A percentile compares a stretch with the other conserved stretches of the same genome.
Evolutionary conservation across 1,284 basidiomycete species (phyloP).

Genomic region (Ceratobasidium sp.): DNA sequence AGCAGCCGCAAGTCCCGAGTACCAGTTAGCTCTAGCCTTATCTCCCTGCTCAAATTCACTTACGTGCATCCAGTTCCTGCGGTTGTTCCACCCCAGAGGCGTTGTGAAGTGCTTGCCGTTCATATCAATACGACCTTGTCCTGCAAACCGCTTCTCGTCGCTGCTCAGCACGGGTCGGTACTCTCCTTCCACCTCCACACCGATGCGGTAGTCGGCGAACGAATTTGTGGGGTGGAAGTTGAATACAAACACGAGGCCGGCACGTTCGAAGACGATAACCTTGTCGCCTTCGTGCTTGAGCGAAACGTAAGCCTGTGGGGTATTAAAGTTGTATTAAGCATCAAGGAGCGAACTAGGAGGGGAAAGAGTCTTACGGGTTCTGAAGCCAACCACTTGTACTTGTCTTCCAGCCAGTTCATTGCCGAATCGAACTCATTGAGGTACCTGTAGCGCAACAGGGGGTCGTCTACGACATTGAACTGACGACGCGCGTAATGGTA

Average conservation of each 20-base stretch:
- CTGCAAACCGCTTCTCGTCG: constrained; percentile 88
- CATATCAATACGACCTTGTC: constrained; percentile 80
- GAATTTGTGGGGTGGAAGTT: constrained; percentile 92
- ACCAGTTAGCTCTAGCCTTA: constrained; percentile 18
- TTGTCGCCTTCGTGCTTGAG: constrained; percentile 93
- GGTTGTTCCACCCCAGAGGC: constrained; percentile 87
- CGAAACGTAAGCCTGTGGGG: constrained; percentile 79
- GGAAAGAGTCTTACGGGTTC: constrained; percentile 64
- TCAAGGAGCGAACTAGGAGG: background rate
- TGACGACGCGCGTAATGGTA: constrained; percentile 96
- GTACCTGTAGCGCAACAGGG: constrained; percentile 85
- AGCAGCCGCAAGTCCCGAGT: background rate
- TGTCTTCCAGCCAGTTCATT: constrained; percentile 87
- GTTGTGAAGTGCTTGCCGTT: constrained; percentile 79
- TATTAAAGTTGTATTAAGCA: constrained; percentile 16
- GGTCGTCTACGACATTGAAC: constrained; percentile 93
- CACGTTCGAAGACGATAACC: constrained; percentile 91
- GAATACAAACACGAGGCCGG: constrained; percentile 91
- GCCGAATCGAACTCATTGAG: constrained; percentile 90
- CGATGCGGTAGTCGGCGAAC: constrained; percentile 92
- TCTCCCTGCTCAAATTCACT: constrained; percentile 9
- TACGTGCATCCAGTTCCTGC: constrained; percentile 89
- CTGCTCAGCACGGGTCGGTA: constrained; percentile 82
- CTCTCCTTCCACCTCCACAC: constrained; percentile 85
- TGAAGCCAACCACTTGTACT: constrained; percentile 84